These are phyloP conservation scores for Novymonas esmeraldas DNA, from an alignment of 208 protist genomes.

Conservation along the genomic window DNA sequence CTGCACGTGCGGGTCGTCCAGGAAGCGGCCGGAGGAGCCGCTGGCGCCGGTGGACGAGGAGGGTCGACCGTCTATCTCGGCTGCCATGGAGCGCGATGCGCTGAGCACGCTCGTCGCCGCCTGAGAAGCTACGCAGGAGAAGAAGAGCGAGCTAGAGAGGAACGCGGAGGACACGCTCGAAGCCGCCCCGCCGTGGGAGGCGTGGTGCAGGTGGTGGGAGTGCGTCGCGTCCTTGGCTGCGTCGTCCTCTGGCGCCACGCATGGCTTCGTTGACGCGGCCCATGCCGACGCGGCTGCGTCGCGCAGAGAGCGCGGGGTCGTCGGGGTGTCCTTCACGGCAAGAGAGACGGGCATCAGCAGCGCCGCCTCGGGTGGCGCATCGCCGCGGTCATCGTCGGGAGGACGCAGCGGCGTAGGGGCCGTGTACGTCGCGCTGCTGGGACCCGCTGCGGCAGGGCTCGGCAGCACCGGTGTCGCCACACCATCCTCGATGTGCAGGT, in stretches of 20 bases:
- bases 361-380: neutral
- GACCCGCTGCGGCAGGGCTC: too few species aligned
- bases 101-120: constrained; percentile 8
- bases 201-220: neutral
- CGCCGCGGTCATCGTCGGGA: neutral
- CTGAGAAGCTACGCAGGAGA: constrained; percentile 6
- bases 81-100: neutral
- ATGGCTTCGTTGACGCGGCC: neutral
- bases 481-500: neutral
- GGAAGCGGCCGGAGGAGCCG: neutral
- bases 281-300: neutral
- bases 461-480: neutral
- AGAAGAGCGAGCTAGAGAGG: constrained; percentile 25
- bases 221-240: constrained; percentile 4
- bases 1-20: constrained; percentile 1
- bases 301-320: neutral
- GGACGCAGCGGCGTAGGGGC: neutral
- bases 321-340: neutral
- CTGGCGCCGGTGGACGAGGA: neutral
- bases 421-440: neutral
- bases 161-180: constrained; percentile 26
- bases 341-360: neutral
- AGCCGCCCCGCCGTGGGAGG: too few species aligned
- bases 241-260: neutral
- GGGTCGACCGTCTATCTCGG: constrained; percentile 1